Percentiles rank a stretch among this genome's conserved stretches.
These are phyloP conservation scores for Ceratobasidium sp. DNA, from an alignment of 1,284 basidiomycete species.

Conservation along the genomic window DNA sequence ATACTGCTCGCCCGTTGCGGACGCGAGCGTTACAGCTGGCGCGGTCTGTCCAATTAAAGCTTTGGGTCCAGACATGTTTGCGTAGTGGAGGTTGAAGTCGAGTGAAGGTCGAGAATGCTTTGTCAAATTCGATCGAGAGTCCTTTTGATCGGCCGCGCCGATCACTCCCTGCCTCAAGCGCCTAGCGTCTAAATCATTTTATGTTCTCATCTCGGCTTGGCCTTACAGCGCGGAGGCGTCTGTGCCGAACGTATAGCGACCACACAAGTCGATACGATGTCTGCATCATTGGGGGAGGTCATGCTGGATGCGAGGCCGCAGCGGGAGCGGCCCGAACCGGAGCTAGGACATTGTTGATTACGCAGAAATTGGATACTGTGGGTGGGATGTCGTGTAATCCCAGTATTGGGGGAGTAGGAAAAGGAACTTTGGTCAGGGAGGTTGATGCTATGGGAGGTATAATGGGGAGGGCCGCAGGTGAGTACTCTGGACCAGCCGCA, in stretches of 20 bases:
- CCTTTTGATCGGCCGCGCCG: slow-evolving; percentile 8
- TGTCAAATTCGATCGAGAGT: slow-evolving; percentile 2
- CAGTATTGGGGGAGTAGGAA: slow-evolving; percentile 89
- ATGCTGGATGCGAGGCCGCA: slow-evolving; percentile 92
- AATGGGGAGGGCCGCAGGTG: slow-evolving; percentile 81
- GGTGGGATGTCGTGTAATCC: slow-evolving; percentile 94
- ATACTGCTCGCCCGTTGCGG: slow-evolving; percentile 65
- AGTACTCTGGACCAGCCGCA: slow-evolving; percentile 49
- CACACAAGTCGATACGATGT: slow-evolving; percentile 58
- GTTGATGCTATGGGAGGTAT: slow-evolving; percentile 89
- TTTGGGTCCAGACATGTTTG: slow-evolving; percentile 52
- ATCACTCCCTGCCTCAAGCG: slow-evolving; percentile 15
- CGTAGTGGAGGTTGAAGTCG: not conserved
- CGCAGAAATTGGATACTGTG: slow-evolving; percentile 82
- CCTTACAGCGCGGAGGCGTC: not conserved
- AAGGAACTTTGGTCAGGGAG: slow-evolving; percentile 89
- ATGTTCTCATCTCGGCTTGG: slow-evolving; percentile 28
- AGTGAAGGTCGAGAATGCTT: not conserved
- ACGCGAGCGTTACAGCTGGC: slow-evolving; percentile 66
- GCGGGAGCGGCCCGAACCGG: slow-evolving; percentile 86
- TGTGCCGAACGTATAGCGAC: not conserved
- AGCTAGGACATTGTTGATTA: slow-evolving; percentile 83
- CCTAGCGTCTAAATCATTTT: slow-evolving; percentile 11
- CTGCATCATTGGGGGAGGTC: slow-evolving; percentile 90
- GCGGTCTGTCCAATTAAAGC: slow-evolving; percentile 65